phyloP scores from a whole-genome alignment of 345 rosid species.

The Hibiscus trionum region DNA sequence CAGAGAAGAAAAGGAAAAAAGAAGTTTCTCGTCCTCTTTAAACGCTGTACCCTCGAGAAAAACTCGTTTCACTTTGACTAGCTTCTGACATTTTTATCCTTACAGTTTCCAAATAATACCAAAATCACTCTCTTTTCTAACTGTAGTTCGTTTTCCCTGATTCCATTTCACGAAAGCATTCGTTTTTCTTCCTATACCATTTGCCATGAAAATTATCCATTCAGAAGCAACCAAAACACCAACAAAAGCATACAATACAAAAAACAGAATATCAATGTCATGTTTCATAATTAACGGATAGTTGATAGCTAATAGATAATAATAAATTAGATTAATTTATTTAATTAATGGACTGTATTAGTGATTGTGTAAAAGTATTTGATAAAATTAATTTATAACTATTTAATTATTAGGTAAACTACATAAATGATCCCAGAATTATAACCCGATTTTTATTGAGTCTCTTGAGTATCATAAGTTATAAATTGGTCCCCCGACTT shows the following conservation, averaged over 20 bases:
- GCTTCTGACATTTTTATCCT: neutral
- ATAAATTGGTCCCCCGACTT: no score
- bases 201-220: constrained; percentile 22
- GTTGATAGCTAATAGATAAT: no score
- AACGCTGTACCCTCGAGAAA: neutral
- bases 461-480: no score
- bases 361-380: no score
- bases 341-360: no score
- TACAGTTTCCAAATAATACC: neutral
- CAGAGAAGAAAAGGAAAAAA: neutral
- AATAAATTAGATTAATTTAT: no score
- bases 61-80: neutral
- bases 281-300: no score
- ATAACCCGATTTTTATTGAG: no score
- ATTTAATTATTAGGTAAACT: no score
- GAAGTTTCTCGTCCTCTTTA: neutral
- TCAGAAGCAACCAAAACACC: constrained; percentile 33
- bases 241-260: constrained; percentile 37
- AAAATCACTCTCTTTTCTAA: neutral
- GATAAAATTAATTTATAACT: no score
- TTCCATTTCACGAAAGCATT: no score
- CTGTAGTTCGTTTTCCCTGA: neutral
- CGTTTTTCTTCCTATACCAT: constrained; percentile 17
- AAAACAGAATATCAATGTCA: constrained; percentile 10
- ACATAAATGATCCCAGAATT: no score